Percentiles rank a stretch among this genome's conserved stretches.
Evolutionary conservation across 306 rosid species (phyloP).

Genomic region (Prunus fruticosa): DNA sequence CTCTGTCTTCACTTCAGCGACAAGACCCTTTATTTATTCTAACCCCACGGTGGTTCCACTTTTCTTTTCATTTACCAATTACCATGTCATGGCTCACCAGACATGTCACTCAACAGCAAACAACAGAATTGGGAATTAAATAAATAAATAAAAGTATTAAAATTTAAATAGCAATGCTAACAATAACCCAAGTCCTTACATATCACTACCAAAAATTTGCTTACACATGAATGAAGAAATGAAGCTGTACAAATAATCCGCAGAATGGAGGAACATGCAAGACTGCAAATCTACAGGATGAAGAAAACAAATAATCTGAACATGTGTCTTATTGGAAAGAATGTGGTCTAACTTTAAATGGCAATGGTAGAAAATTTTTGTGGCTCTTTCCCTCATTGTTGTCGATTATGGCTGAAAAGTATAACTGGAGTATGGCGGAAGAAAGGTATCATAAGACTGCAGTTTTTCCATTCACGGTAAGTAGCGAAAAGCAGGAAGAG

Average conservation of each 20-base stretch:
- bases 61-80: background rate
- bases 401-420: slow-evolving; percentile 22
- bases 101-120: slow-evolving; percentile 35
- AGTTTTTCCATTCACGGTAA: slow-evolving; percentile 38
- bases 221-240: slow-evolving; percentile 94
- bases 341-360: slow-evolving; percentile 48
- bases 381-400: slow-evolving; percentile 26
- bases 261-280: slow-evolving; percentile 57
- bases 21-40: slow-evolving; percentile 8
- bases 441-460: slow-evolving; percentile 42
- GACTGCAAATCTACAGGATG: slow-evolving; percentile 58
- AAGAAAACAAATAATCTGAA: slow-evolving; percentile 47
- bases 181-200: slow-evolving; percentile 38
- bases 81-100: slow-evolving; percentile 11
- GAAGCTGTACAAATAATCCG: slow-evolving; percentile 94
- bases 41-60: slow-evolving; percentile 20
- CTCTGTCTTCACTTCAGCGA: background rate
- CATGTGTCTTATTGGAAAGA: slow-evolving; percentile 69
- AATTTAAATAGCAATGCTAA: slow-evolving; percentile 35
- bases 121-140: background rate
- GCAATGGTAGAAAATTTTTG: slow-evolving; percentile 30
- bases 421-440: slow-evolving; percentile 35
- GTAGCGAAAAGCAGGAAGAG: slow-evolving; percentile 56
- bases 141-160: background rate
- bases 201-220: slow-evolving; percentile 87